Evolutionary conservation across 2,329 filamentous ascomycete genomes (phyloP).

Genomic region (Monosporascus sp.): DNA sequence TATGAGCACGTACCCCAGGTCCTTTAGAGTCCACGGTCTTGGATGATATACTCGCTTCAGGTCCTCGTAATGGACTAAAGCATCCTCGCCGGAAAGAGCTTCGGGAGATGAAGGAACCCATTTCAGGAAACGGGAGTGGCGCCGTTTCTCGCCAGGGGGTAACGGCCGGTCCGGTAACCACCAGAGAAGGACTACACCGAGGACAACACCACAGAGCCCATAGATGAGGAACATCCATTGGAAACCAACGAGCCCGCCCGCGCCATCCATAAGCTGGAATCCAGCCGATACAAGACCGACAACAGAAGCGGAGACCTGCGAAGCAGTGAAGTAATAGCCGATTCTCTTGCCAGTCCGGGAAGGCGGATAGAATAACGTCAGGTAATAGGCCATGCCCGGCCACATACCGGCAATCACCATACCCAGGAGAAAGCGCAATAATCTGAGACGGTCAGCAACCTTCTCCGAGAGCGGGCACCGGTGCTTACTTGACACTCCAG

Average conservation of each 20-base stretch:
- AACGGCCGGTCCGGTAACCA: constrained; percentile 84
- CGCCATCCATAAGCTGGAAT: constrained; percentile 85
- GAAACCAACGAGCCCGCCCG: constrained; percentile 71
- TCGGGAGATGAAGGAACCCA: constrained; percentile 67
- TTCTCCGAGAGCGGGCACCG: not conserved
- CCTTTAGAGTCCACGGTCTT: constrained; percentile 65
- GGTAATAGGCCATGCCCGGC: constrained; percentile 91
- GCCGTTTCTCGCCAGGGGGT: constrained; percentile 59
- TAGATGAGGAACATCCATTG: constrained; percentile 93
- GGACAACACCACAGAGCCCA: constrained; percentile 66
- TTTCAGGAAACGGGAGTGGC: constrained; percentile 47
- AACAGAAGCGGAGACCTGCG: constrained; percentile 83
- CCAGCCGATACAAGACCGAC: constrained; percentile 86
- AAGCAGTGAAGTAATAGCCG: constrained; percentile 82
- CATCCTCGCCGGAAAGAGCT: constrained; percentile 71
- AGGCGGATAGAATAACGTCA: constrained; percentile 87
- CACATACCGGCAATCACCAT: constrained; percentile 90
- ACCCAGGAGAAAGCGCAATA: constrained; percentile 80
- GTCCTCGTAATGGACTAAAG: constrained; percentile 76
- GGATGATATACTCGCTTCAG: constrained; percentile 75
- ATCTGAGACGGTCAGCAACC: constrained; percentile 28
- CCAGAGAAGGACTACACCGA: constrained; percentile 74
- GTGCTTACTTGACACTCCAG: constrained; percentile 72
- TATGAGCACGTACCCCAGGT: constrained; percentile 64
- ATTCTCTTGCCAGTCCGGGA: constrained; percentile 83